A percentile compares a stretch with the other conserved stretches of the same genome.
Evolutionary conservation across 148 eudicot species (phyloP).

Genomic region (Linanthus parryae): DNA sequence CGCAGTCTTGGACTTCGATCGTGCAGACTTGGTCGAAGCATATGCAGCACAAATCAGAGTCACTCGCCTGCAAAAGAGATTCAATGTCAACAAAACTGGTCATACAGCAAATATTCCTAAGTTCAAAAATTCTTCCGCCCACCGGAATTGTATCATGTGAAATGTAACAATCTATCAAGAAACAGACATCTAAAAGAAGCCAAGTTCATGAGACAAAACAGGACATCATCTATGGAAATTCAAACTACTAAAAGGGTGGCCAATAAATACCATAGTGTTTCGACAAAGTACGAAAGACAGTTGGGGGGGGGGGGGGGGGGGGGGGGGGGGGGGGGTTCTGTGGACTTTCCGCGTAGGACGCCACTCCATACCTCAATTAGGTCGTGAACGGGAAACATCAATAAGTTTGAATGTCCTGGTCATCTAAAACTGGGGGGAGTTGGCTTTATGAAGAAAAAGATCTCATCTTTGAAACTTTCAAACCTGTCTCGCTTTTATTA

Average conservation of each 20-base stretch:
- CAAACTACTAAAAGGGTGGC: neutral
- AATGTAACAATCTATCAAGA: no score
- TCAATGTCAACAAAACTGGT: no score
- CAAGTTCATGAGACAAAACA: no score
- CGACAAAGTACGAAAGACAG: neutral
- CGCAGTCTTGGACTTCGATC: conserved; percentile 88
- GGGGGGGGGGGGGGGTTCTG: no score
- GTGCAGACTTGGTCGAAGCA: conserved; percentile 98
- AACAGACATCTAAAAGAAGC: no score
- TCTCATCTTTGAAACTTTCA: neutral
- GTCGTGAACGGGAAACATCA: neutral
- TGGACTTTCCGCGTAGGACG: neutral
- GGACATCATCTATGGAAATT: no score
- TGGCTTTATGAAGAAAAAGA: neutral
- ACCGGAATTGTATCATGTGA: no score
- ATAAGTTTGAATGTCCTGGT: neutral
- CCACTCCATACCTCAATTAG: neutral
- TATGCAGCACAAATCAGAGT: conserved; percentile 79
- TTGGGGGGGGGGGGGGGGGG: no score
- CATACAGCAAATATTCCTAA: no score
- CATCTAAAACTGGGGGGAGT: neutral
- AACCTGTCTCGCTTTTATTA: neutral
- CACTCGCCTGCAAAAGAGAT: conserved; percentile 64
- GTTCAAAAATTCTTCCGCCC: no score
- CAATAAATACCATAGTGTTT: neutral